Conservation (phyloP, 2,329 filamentous ascomycete genomes). For the Coleophoma crateriformis region DNA sequence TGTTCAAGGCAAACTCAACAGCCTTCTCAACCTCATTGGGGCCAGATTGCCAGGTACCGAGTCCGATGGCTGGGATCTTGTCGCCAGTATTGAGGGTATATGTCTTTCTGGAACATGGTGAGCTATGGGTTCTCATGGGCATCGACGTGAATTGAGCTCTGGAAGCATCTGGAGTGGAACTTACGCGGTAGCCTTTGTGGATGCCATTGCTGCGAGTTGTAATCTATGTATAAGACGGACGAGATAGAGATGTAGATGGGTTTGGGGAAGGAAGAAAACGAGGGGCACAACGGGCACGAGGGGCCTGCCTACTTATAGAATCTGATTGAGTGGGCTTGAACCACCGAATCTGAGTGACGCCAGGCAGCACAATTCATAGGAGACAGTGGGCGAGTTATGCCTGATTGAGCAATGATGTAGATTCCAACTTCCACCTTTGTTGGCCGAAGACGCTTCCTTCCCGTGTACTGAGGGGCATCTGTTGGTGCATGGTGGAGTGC, state of each 20-base stretch:
- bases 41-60: slow-evolving; percentile 75
- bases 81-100: slow-evolving; percentile 71
- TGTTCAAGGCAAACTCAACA: slow-evolving; percentile 61
- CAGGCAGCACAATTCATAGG: too few relatives aligned
- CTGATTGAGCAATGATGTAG: not conserved
- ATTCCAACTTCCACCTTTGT: not conserved
- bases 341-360: not conserved
- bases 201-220: slow-evolving; percentile 21
- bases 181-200: slow-evolving; percentile 23
- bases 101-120: slow-evolving; percentile 35
- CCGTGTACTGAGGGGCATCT: not conserved
- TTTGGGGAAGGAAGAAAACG: not conserved
- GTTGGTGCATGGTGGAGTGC: not conserved
- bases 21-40: slow-evolving; percentile 62
- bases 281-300: slow-evolving; percentile 2
- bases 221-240: not conserved
- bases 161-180: slow-evolving; percentile 10
- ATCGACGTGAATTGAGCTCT: slow-evolving; percentile 11
- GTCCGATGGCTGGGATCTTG: slow-evolving; percentile 71
- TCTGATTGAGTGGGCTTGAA: not conserved
- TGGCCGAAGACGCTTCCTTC: not conserved
- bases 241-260: not conserved
- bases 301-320: slow-evolving; percentile 11
- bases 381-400: not conserved
- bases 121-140: slow-evolving; percentile 11